These are phyloP conservation scores for Saposhnikovia divaricata DNA, from an alignment of 129 eudicot genomes.

Conservation along the genomic window DNA sequence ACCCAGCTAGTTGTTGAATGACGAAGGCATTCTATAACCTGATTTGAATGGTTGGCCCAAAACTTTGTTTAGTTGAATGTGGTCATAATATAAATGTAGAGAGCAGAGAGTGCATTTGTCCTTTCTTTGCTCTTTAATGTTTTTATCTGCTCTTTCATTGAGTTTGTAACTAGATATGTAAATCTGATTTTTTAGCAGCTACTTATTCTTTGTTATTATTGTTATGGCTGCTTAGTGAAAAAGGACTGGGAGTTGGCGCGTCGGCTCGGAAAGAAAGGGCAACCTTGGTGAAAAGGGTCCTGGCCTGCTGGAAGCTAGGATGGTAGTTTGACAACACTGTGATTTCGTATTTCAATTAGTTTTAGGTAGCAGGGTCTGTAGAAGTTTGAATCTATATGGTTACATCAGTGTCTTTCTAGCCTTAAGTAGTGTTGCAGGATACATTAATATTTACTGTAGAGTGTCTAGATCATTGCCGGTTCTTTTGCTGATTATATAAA, in stretches of 20 bases:
- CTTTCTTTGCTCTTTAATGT: not conserved
- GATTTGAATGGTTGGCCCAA: not conserved
- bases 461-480: not conserved
- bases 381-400: not conserved
- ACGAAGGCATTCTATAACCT: not conserved
- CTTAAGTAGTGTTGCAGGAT: not conserved
- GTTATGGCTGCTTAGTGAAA: constrained; percentile 49
- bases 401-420: not conserved
- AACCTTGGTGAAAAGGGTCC: constrained; percentile 40
- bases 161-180: not conserved
- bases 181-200: not conserved
- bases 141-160: not conserved
- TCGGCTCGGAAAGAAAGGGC: constrained; percentile 70
- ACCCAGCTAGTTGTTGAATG: not conserved
- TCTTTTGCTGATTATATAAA: not conserved
- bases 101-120: not conserved
- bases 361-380: not conserved
- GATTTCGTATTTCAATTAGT: not conserved
- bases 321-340: constrained; percentile 1
- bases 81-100: not conserved
- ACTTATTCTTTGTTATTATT: constrained; percentile 1
- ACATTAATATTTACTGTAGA: not conserved
- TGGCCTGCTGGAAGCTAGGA: not conserved
- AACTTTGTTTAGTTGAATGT: not conserved
- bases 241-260: constrained; percentile 79